A percentile compares a stretch with the other conserved stretches of the same genome.
Evolutionary conservation across 163 green algal species (phyloP).

Genomic region (Smithsoniella earleae): DNA sequence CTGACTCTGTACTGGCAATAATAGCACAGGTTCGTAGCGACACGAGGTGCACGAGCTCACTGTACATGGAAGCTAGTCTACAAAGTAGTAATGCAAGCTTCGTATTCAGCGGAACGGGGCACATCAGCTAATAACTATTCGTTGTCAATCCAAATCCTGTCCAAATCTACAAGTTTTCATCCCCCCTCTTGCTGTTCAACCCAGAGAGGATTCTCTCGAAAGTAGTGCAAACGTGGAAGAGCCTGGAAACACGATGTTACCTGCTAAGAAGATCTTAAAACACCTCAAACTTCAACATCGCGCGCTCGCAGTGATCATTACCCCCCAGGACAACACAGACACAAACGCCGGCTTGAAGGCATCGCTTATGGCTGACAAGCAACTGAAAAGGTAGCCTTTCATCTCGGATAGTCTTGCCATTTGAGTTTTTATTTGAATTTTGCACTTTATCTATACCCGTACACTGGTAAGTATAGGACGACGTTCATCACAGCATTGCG

Average conservation of each 20-base stretch:
- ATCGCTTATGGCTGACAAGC: not conserved
- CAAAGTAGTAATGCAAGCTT: no score
- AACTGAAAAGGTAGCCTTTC: not conserved
- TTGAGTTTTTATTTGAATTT: no score
- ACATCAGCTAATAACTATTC: not conserved
- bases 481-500: no score
- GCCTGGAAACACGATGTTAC: not conserved
- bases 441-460: no score
- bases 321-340: not conserved
- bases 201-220: no score
- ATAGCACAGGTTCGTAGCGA: not conserved
- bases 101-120: no score
- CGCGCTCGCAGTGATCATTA: not conserved
- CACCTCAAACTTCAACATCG: not conserved
- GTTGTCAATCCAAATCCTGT: not conserved
- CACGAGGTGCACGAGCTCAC: not conserved
- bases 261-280: not conserved
- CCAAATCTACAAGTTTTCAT: constrained; percentile 8
- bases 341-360: not conserved
- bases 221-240: constrained; percentile 8
- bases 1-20: not conserved
- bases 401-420: no score
- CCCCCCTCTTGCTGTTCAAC: not conserved
- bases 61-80: not conserved
- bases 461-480: no score